phyloP scores from a whole-genome alignment of 805 yeast genomes.

The Myxozyma melibiosi region DNA sequence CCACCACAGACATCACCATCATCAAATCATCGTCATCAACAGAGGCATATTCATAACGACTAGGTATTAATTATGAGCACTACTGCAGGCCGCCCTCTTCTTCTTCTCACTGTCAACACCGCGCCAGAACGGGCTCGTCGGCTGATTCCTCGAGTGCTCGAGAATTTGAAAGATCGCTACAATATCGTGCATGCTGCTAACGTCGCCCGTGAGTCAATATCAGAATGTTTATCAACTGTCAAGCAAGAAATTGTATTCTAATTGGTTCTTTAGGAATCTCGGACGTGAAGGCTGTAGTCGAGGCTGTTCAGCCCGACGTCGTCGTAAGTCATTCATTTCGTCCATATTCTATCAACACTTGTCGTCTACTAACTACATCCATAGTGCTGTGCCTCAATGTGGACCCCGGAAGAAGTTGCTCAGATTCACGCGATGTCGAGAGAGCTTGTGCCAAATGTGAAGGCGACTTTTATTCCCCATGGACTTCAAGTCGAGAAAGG shows the following conservation, averaged over 20 bases:
- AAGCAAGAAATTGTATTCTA: background rate
- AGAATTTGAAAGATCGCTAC: background rate
- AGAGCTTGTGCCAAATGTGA: constrained; percentile 1
- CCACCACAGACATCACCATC: no score
- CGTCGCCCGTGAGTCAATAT: background rate
- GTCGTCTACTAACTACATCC: background rate
- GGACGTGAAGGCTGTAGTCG: constrained; percentile 3
- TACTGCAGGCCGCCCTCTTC: no score
- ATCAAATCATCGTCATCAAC: no score
- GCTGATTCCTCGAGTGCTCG: constrained; percentile 2
- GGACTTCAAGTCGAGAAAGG: constrained; percentile 7
- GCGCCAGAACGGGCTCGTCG: constrained; percentile 12
- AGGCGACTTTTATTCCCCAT: constrained; percentile 1
- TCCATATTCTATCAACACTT: background rate
- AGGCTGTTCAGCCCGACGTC: constrained; percentile 6
- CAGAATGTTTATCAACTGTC: background rate
- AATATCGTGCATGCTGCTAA: constrained; percentile 10
- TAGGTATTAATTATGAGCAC: no score
- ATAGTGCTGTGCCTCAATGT: constrained; percentile 13
- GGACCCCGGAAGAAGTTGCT: constrained; percentile 2
- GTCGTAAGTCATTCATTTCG: background rate
- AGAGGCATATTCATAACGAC: no score
- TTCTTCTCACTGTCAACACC: constrained; percentile 26
- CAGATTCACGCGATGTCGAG: background rate
- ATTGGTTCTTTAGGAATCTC: background rate